phyloP scores from a whole-genome alignment of 2,329 filamentous ascomycete species.

The Capronia americana region DNA sequence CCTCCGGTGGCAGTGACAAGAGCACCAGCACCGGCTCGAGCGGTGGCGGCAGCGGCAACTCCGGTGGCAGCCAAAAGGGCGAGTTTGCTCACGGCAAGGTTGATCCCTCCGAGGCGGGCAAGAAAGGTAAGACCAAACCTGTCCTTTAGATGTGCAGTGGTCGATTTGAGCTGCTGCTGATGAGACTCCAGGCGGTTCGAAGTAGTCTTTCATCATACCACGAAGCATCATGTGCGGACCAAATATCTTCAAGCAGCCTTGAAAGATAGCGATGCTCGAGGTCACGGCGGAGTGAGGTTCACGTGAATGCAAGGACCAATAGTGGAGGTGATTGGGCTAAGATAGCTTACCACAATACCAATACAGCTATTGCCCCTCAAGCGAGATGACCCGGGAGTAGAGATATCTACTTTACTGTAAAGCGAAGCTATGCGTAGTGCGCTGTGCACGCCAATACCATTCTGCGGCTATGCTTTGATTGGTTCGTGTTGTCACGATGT shows the following conservation, averaged over 20 bases:
- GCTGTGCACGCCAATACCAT: too few relatives aligned
- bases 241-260: neutral
- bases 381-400: neutral
- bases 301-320: neutral
- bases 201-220: neutral
- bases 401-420: too few relatives aligned
- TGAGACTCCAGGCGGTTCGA: neutral
- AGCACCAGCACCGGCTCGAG: neutral
- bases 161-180: neutral
- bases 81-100: neutral
- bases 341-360: neutral
- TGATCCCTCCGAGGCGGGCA: neutral
- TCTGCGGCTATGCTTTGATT: too few relatives aligned
- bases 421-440: too few relatives aligned
- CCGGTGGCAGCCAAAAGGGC: neutral
- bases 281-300: neutral
- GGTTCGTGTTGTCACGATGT: too few relatives aligned
- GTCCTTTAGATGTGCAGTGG: neutral
- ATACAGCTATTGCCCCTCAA: neutral
- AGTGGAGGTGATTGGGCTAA: neutral
- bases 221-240: neutral
- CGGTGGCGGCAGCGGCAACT: neutral
- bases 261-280: neutral
- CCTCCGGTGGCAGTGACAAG: neutral
- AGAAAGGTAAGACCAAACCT: neutral